Percentiles rank a stretch among this genome's conserved stretches.
Conservation (phyloP, 441 rosid genomes). For the Gossypium schwendimanii region DNA sequence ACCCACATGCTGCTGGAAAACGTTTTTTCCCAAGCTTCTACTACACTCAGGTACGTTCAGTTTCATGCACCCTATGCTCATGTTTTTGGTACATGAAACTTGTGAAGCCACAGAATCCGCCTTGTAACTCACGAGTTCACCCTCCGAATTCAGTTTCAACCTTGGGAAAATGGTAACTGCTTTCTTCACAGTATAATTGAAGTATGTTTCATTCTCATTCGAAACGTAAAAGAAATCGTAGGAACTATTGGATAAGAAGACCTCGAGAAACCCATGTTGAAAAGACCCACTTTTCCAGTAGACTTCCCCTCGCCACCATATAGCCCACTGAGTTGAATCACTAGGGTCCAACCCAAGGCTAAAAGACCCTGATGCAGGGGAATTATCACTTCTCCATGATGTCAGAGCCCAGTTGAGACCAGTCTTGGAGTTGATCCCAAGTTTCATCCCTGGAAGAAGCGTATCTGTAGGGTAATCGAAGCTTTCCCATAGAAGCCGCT, state of each 20-base stretch:
- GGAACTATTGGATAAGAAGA: neutral
- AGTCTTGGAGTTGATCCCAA: neutral
- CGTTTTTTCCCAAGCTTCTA: neutral
- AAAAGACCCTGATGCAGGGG: slow-evolving; percentile 26
- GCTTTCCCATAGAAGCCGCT: slow-evolving; percentile 3
- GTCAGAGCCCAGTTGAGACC: neutral
- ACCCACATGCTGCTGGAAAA: slow-evolving; percentile 5
- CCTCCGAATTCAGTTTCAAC: neutral
- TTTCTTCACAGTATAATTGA: slow-evolving; percentile 8
- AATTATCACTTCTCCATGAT: slow-evolving; percentile 1
- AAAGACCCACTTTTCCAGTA: slow-evolving; percentile 23
- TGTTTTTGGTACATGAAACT: neutral
- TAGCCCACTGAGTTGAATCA: slow-evolving; percentile 2
- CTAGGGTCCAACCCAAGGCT: slow-evolving; percentile 11
- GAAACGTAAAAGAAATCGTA: slow-evolving; percentile 18
- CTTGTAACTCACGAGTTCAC: neutral
- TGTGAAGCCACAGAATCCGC: neutral
- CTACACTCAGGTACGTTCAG: slow-evolving; percentile 14
- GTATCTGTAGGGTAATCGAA: slow-evolving; percentile 11
- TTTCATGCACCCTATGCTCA: slow-evolving; percentile 4
- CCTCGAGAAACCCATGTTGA: neutral
- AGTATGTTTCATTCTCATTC: slow-evolving; percentile 19
- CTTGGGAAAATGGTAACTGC: neutral
- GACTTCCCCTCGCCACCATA: slow-evolving; percentile 11
- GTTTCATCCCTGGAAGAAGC: slow-evolving; percentile 7